Conservation (phyloP, 2,329 filamentous ascomycete species). For the Ceratocystis colombiana region DNA sequence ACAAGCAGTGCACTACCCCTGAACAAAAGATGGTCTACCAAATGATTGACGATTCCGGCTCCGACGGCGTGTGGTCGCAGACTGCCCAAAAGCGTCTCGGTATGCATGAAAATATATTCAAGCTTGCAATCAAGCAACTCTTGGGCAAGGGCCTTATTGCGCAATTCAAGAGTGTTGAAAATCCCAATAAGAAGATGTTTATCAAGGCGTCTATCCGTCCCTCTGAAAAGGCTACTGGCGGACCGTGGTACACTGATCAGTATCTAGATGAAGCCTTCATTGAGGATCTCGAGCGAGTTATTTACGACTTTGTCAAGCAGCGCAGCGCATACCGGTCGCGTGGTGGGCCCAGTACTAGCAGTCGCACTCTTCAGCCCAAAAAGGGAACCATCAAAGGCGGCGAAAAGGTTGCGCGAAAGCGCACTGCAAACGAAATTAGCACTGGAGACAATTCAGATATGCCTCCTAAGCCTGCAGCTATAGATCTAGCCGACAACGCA, state of each 20-base stretch:
- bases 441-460: constrained; percentile 28
- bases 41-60: constrained; percentile 74
- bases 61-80: constrained; percentile 84
- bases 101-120: constrained; percentile 73
- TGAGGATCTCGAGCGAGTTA: constrained; percentile 58
- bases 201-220: constrained; percentile 79
- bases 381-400: constrained; percentile 46
- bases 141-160: constrained; percentile 74
- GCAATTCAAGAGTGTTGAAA: constrained; percentile 83
- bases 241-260: constrained; percentile 88
- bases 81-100: constrained; percentile 69
- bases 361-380: constrained; percentile 41
- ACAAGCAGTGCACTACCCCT: constrained; percentile 52
- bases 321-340: constrained; percentile 57
- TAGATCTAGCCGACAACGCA: not conserved
- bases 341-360: constrained; percentile 30
- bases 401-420: constrained; percentile 40
- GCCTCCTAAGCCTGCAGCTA: constrained; percentile 27
- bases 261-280: constrained; percentile 85
- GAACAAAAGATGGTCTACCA: constrained; percentile 79
- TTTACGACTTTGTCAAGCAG: constrained; percentile 62
- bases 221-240: constrained; percentile 81
- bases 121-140: constrained; percentile 72
- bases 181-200: constrained; percentile 88
- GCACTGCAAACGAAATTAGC: constrained; percentile 37